phyloP scores from a whole-genome alignment of 1,139 yeast species.

The Geotrichum reessii region DNA sequence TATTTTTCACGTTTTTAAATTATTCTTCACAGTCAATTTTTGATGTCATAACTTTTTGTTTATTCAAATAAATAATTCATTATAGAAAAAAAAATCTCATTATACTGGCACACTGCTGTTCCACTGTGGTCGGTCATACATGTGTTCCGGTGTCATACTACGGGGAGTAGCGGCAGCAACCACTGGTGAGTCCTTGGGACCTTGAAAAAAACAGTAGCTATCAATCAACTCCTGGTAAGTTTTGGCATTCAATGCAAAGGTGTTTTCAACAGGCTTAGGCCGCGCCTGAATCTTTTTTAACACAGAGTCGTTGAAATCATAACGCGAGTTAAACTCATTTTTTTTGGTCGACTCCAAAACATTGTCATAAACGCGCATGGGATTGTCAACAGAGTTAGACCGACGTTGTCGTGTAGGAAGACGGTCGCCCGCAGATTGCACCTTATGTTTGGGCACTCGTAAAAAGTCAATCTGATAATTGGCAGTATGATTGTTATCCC shows the following conservation, averaged over 20 bases:
- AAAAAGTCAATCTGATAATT: conserved; percentile 55
- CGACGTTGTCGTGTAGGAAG: background rate
- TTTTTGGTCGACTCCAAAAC: conserved; percentile 4
- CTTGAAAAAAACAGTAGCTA: conserved; percentile 59
- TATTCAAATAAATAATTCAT: background rate
- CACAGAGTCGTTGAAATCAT: conserved; percentile 36
- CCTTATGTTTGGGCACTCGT: conserved; percentile 25
- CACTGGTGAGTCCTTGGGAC: background rate
- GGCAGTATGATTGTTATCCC: conserved; percentile 66
- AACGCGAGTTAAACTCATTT: conserved; percentile 31
- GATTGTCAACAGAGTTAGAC: background rate
- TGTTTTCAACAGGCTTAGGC: background rate
- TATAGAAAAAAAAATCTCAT: background rate
- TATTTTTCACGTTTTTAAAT: too few species aligned
- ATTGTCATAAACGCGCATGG: conserved; percentile 6
- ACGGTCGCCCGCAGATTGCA: background rate
- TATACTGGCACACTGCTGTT: background rate
- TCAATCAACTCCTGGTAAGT: conserved; percentile 64
- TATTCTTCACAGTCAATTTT: too few species aligned
- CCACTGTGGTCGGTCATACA: background rate
- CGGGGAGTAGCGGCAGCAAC: background rate
- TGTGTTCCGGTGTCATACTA: background rate
- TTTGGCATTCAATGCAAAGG: conserved; percentile 47
- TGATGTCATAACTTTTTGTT: background rate
- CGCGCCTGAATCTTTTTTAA: background rate